Evolutionary conservation across 768 basidiomycete genomes (phyloP).

Genomic region (Termitomyces sp.): DNA sequence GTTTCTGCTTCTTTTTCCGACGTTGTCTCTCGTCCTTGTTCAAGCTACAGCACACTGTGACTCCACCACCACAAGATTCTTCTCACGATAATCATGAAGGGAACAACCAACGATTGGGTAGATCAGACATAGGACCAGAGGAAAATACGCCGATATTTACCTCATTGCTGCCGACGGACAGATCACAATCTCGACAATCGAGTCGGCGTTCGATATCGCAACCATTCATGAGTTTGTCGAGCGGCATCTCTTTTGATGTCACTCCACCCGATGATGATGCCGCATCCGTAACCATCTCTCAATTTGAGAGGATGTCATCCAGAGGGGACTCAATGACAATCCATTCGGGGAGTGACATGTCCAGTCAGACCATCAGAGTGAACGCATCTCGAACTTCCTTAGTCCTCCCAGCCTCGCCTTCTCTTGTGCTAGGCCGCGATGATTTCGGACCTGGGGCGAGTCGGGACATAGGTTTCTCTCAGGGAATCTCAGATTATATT

Average conservation of each 20-base stretch:
- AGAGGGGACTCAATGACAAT: conserved; percentile 1
- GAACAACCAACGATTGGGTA: not conserved
- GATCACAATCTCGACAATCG: not conserved
- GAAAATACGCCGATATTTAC: not conserved
- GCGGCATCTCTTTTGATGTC: not conserved
- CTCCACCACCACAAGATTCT: not conserved
- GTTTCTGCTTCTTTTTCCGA: not conserved
- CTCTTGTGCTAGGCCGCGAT: not conserved
- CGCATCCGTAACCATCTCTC: not conserved
- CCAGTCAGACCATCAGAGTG: conserved; percentile 1
- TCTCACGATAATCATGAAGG: not conserved
- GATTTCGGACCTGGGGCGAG: not conserved
- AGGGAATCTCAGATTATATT: not conserved
- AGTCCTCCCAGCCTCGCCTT: not conserved
- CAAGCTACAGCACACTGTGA: not conserved
- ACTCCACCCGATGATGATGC: conserved; percentile 1
- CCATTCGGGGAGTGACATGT: not conserved
- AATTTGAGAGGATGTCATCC: not conserved
- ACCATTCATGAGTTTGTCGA: not conserved
- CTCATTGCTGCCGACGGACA: not conserved
- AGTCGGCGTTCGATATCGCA: not conserved
- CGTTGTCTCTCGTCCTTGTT: not conserved
- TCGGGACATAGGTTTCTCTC: not conserved
- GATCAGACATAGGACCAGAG: not conserved
- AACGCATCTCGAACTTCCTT: not conserved